A percentile compares a stretch with the other conserved stretches of the same genome.
Evolutionary conservation across 2,329 filamentous ascomycete species (phyloP).

Genomic region (Aplosporella prunicola): DNA sequence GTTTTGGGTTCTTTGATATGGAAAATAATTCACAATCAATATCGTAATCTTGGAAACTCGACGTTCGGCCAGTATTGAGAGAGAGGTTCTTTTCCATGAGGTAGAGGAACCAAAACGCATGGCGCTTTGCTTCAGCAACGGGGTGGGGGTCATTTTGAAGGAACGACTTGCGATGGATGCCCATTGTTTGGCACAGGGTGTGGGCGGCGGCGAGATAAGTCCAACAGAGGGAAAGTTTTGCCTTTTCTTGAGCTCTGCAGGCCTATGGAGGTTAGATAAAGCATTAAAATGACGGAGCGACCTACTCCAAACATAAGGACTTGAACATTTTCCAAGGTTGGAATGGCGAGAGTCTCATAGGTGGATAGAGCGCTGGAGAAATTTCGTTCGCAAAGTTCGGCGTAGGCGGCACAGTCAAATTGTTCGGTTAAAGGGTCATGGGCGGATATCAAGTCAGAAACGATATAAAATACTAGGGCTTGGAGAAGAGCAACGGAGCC

Average conservation of each 20-base stretch:
- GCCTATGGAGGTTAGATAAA: slow-evolving; percentile 12
- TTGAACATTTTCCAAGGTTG: slow-evolving; percentile 28
- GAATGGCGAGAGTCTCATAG: slow-evolving; percentile 17
- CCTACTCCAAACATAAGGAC: slow-evolving; percentile 22
- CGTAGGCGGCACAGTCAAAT: slow-evolving; percentile 23
- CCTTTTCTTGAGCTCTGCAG: slow-evolving; percentile 24
- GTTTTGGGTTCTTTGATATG: slow-evolving; percentile 15
- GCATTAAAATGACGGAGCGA: background rate
- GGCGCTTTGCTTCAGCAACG: slow-evolving; percentile 21
- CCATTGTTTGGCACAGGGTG: slow-evolving; percentile 23
- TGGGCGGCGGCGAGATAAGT: slow-evolving; percentile 10
- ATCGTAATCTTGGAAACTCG: slow-evolving; percentile 31
- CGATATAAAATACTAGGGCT: slow-evolving; percentile 29
- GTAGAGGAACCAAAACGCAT: slow-evolving; percentile 31
- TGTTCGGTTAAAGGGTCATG: slow-evolving; percentile 15
- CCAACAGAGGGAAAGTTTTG: slow-evolving; percentile 15
- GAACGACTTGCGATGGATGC: slow-evolving; percentile 27
- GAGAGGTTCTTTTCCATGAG: slow-evolving; percentile 31
- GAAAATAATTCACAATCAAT: slow-evolving; percentile 15
- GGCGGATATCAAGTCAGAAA: slow-evolving; percentile 23
- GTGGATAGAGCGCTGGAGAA: slow-evolving; percentile 31
- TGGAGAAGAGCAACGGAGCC: slow-evolving; percentile 32
- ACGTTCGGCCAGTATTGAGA: slow-evolving; percentile 27
- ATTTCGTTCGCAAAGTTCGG: slow-evolving; percentile 33
- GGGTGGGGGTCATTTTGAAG: slow-evolving; percentile 25